Evolutionary conservation across 345 rosid species (phyloP), one percentile per base, ranked within the genome.

Genomic region (Cardamine occulta): DNA sequence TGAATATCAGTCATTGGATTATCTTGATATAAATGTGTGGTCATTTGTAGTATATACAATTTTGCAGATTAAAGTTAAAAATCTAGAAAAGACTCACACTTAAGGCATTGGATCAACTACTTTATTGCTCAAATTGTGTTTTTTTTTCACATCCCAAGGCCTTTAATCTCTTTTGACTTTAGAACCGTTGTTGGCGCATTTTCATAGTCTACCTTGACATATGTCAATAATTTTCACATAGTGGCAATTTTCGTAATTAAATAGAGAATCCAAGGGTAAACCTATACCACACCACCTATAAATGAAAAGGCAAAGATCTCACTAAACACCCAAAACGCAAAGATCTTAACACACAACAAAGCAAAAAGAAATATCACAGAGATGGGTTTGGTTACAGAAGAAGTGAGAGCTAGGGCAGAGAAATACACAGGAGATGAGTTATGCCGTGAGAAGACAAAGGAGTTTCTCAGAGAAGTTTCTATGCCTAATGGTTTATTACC

Each of bases 401-500:
- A 91, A 64, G 82, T 91, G 73, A 86, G 74, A 74, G 88, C 89
- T 58, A 89, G 84, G 51, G 97, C 98, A 2, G 97, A 94, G 83
- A 48, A 88, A 5, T 91, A 91, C 85, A 74, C 70, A 7, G 97
- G 96, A 32, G 95, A 91, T 67, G 90, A 79, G 74, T 63, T 87
- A 24, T 88, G 99, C 81, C 83, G 83, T 37, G 90, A 85, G 80
- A 95, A 88, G 64, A 78, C 99, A 0, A 82, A 76, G 84, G 39
- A 40, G 2, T 47, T 94, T 74, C 93, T 92, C 44, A 76, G 2
- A 47, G 96, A 94, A 59, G 49, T 88, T 0, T 81, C 85, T 0
- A 69, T 94, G 42, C 97, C 98, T 0, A 90, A 84, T 32, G 98
- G 98, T 34, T 70, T 94, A 24, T 70, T 94, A 64, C 98, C 98